phyloP scores from a whole-genome alignment of 2,329 filamentous ascomycete genomes.

The Colletotrichum sansevieriae region DNA sequence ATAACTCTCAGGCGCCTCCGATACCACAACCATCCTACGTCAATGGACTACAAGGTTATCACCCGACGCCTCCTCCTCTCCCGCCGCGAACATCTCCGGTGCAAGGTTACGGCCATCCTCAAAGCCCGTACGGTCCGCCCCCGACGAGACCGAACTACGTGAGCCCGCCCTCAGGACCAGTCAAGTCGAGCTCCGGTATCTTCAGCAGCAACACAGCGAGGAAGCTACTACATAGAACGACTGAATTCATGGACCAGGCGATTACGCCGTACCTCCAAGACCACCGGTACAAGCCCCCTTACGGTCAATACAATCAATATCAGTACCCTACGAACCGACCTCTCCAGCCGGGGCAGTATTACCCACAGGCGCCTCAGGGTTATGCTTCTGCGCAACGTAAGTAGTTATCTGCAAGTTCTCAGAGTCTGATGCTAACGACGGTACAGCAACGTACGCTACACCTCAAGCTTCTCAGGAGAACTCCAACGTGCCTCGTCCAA shows the following conservation, averaged over 20 bases:
- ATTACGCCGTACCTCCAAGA: slow-evolving; percentile 43
- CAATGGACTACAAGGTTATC: slow-evolving; percentile 22
- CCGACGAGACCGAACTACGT: slow-evolving; percentile 25
- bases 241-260: slow-evolving; percentile 51
- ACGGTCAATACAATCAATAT: slow-evolving; percentile 24
- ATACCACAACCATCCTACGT: slow-evolving; percentile 26
- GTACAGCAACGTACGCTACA: slow-evolving; percentile 30
- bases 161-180: neutral
- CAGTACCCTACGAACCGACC: slow-evolving; percentile 1
- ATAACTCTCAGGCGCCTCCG: slow-evolving; percentile 15
- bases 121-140: slow-evolving; percentile 20
- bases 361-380: slow-evolving; percentile 20
- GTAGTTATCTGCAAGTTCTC: neutral
- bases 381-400: slow-evolving; percentile 29
- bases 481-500: slow-evolving; percentile 1
- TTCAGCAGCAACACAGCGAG: slow-evolving; percentile 52
- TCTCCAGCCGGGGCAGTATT: slow-evolving; percentile 23
- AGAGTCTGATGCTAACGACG: slow-evolving; percentile 1
- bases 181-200: slow-evolving; percentile 42
- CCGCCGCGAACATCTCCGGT: slow-evolving; percentile 19
- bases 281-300: slow-evolving; percentile 36
- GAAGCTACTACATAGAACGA: slow-evolving; percentile 53
- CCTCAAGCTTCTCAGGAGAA: slow-evolving; percentile 4
- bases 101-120: neutral
- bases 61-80: slow-evolving; percentile 11